Conservation (phyloP, 495 filamentous ascomycete species). For the Penicillium psychrofluorescens region DNA sequence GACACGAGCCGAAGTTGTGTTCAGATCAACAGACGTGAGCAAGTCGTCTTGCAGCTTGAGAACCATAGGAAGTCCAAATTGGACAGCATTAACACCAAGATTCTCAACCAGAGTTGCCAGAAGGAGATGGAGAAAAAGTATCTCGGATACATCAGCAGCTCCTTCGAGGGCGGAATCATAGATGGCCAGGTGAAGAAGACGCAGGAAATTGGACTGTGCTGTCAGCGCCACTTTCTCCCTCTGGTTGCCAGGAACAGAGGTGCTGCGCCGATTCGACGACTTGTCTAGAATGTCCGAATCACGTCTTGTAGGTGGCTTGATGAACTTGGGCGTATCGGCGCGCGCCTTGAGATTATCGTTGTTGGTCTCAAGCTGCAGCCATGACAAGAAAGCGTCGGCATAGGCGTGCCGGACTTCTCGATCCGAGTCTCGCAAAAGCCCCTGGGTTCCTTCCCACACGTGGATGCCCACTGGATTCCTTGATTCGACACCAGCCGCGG, state of each 20-base stretch:
- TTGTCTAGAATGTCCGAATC: slow-evolving; percentile 41
- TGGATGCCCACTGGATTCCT: slow-evolving; percentile 67
- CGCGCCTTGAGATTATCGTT: slow-evolving; percentile 55
- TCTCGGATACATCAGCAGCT: slow-evolving; percentile 60
- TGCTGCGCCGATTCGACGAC: slow-evolving; percentile 38
- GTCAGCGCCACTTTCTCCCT: slow-evolving; percentile 50
- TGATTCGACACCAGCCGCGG: slow-evolving; percentile 52
- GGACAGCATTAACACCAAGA: slow-evolving; percentile 77
- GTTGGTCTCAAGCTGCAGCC: slow-evolving; percentile 74
- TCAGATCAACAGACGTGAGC: slow-evolving; percentile 46
- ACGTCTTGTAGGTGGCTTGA: slow-evolving; percentile 22
- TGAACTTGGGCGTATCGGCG: slow-evolving; percentile 44
- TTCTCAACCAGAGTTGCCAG: slow-evolving; percentile 63
- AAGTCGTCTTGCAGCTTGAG: slow-evolving; percentile 81
- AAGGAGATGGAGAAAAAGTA: slow-evolving; percentile 68
- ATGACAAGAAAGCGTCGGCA: slow-evolving; percentile 70
- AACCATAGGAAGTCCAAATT: slow-evolving; percentile 79
- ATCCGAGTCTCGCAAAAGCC: slow-evolving; percentile 73
- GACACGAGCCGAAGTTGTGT: slow-evolving; percentile 53
- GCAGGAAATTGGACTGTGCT: slow-evolving; percentile 62
- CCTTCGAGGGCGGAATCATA: slow-evolving; percentile 77
- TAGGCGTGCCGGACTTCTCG: slow-evolving; percentile 74
- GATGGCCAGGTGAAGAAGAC: slow-evolving; percentile 76
- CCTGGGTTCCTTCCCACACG: slow-evolving; percentile 89
- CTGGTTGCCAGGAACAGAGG: slow-evolving; percentile 43